These are phyloP conservation scores for Vickermania spadyakhi DNA, from an alignment of 208 protist species.

Conservation along the genomic window DNA sequence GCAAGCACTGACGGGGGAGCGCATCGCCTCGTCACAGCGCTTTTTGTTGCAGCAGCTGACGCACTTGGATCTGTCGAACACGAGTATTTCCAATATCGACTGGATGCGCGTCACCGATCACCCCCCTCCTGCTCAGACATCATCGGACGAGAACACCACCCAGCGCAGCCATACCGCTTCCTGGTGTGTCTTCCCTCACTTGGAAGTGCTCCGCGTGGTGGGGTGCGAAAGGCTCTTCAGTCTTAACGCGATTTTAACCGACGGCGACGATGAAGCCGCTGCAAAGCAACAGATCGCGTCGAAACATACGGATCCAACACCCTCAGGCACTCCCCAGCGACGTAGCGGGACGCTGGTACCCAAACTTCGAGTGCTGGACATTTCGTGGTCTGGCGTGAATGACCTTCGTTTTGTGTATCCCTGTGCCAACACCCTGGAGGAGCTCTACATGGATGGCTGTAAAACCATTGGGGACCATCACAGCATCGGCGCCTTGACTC, in stretches of 20 bases:
- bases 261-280: background rate
- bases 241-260: background rate
- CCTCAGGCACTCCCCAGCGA: background rate
- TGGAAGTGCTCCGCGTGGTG: background rate
- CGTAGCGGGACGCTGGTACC: background rate
- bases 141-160: too few relatives aligned
- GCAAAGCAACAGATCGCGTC: background rate
- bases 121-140: too few relatives aligned
- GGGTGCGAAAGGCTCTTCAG: background rate
- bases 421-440: background rate
- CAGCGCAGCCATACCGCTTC: background rate
- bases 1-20: background rate
- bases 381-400: background rate
- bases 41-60: background rate
- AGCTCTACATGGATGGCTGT: background rate
- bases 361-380: background rate
- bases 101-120: background rate
- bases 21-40: background rate
- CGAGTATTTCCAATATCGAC: background rate
- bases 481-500: background rate
- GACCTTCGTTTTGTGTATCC: background rate
- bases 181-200: background rate
- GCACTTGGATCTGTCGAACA: background rate
- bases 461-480: background rate
- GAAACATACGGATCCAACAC: background rate